Evolutionary conservation across 2,329 filamentous ascomycete genomes (phyloP).

Genomic region (Fusarium goolgardi): DNA sequence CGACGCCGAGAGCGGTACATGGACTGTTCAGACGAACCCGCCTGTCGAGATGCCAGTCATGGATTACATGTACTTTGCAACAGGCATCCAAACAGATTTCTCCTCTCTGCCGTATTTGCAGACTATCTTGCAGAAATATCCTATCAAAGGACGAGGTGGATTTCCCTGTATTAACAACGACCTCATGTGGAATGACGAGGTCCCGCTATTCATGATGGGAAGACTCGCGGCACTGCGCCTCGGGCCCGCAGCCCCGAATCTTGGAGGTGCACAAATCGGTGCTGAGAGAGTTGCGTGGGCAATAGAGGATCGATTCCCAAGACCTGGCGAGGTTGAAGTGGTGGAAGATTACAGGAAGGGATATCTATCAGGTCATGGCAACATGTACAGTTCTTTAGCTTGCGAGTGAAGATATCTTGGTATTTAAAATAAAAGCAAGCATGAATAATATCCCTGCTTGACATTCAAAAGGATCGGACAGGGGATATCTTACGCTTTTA

Average conservation of each 20-base stretch:
- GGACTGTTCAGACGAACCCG: slow-evolving; percentile 64
- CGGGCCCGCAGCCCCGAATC: slow-evolving; percentile 78
- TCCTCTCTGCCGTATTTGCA: slow-evolving; percentile 69
- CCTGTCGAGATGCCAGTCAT: slow-evolving; percentile 65
- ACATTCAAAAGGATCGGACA: background rate
- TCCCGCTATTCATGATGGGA: slow-evolving; percentile 79
- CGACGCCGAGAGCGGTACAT: slow-evolving; percentile 53
- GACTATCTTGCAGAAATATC: slow-evolving; percentile 68
- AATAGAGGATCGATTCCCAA: slow-evolving; percentile 65
- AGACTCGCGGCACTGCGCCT: slow-evolving; percentile 74
- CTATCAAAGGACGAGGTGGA: slow-evolving; percentile 71
- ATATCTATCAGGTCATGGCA: slow-evolving; percentile 53
- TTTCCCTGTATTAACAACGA: slow-evolving; percentile 81
- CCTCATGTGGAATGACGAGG: slow-evolving; percentile 77
- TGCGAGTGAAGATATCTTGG: slow-evolving; percentile 23
- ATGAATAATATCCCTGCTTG: background rate
- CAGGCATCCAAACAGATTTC: slow-evolving; percentile 75
- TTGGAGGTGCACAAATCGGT: slow-evolving; percentile 77
- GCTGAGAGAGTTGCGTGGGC: slow-evolving; percentile 80
- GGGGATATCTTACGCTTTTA: background rate
- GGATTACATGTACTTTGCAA: slow-evolving; percentile 81
- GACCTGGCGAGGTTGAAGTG: slow-evolving; percentile 33
- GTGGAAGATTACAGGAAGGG: slow-evolving; percentile 30
- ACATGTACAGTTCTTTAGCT: slow-evolving; percentile 52
- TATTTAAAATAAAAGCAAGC: background rate